Conservation (phyloP, 352 stramenopile genomes). For the Phytophthora megakarya region DNA sequence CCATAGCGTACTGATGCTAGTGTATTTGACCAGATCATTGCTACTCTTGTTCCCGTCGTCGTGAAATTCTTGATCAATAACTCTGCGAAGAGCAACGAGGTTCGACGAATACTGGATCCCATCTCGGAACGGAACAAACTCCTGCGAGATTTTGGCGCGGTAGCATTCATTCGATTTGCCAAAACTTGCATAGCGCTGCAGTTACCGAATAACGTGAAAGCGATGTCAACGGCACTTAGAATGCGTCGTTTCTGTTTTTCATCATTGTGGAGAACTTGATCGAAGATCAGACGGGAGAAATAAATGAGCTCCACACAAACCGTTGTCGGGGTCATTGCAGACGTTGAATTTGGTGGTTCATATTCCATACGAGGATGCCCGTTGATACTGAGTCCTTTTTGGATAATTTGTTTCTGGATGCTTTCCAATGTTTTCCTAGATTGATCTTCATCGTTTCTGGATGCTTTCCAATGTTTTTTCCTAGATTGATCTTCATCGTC, state of each 20-base stretch:
- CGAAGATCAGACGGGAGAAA: slow-evolving; percentile 31
- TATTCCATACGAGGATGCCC: not conserved
- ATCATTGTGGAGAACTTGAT: slow-evolving; percentile 17
- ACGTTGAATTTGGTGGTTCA: not conserved
- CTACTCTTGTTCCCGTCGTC: not conserved
- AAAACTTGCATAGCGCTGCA: slow-evolving; percentile 19
- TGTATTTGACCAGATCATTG: not conserved
- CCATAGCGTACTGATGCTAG: slow-evolving; percentile 33
- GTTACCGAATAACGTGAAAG: slow-evolving; percentile 31
- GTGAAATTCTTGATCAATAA: slow-evolving; percentile 23
- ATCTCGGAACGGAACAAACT: slow-evolving; percentile 24
- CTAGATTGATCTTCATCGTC: not conserved
- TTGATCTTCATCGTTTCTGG: not conserved
- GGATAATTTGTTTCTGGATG: slow-evolving; percentile 19
- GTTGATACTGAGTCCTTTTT: slow-evolving; percentile 22
- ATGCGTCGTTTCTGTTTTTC: slow-evolving; percentile 28
- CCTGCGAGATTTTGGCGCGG: not conserved
- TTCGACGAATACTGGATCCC: slow-evolving; percentile 29
- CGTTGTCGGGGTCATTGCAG: slow-evolving; percentile 16
- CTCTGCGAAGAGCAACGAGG: slow-evolving; percentile 23
- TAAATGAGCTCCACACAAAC: slow-evolving; percentile 36
- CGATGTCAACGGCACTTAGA: slow-evolving; percentile 30
- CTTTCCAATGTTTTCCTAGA: not conserved
- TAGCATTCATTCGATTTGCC: slow-evolving; percentile 6
- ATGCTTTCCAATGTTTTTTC: not conserved